These are phyloP conservation scores for Crithidia thermophila DNA, from an alignment of 208 protist species.

Conservation along the genomic window DNA sequence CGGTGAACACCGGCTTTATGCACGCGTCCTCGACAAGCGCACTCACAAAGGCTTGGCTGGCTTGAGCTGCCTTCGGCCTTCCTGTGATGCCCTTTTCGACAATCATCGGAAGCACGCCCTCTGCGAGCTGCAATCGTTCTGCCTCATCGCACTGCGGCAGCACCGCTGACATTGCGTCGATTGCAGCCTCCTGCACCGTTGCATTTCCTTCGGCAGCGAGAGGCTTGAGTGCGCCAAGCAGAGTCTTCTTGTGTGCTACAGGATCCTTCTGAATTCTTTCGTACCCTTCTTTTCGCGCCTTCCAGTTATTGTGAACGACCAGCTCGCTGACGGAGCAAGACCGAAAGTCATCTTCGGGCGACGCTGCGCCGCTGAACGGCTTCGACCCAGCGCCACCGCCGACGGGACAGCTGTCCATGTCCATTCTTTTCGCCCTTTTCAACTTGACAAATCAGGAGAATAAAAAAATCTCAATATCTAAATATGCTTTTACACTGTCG, in stretches of 20 bases:
- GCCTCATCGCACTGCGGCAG: conserved; percentile 40
- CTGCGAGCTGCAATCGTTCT: conserved; percentile 43
- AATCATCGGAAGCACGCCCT: conserved; percentile 37
- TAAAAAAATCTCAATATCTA: too few relatives aligned
- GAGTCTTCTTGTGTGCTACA: conserved; percentile 18
- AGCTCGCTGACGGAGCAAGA: conserved; percentile 46
- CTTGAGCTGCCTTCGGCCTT: conserved; percentile 56
- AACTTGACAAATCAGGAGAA: background rate
- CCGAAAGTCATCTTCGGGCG: conserved; percentile 56
- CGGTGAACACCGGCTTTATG: conserved; percentile 51
- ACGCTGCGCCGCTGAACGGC: conserved; percentile 19
- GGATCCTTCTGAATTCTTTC: conserved; percentile 49
- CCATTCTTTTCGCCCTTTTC: conserved; percentile 22
- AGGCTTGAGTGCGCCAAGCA: conserved; percentile 49
- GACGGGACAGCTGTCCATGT: conserved; percentile 49
- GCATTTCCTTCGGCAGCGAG: conserved; percentile 58
- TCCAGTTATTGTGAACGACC: conserved; percentile 75
- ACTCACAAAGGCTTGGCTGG: conserved; percentile 49
- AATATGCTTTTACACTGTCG: too few relatives aligned
- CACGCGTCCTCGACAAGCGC: conserved; percentile 56
- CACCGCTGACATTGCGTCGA: conserved; percentile 56
- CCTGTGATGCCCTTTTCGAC: conserved; percentile 87
- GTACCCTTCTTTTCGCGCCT: conserved; percentile 70
- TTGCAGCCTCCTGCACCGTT: conserved; percentile 61
- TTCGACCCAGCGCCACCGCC: conserved; percentile 27